phyloP scores from a whole-genome alignment of 805 yeast species.

The Hanseniaspora taiwanica region DNA sequence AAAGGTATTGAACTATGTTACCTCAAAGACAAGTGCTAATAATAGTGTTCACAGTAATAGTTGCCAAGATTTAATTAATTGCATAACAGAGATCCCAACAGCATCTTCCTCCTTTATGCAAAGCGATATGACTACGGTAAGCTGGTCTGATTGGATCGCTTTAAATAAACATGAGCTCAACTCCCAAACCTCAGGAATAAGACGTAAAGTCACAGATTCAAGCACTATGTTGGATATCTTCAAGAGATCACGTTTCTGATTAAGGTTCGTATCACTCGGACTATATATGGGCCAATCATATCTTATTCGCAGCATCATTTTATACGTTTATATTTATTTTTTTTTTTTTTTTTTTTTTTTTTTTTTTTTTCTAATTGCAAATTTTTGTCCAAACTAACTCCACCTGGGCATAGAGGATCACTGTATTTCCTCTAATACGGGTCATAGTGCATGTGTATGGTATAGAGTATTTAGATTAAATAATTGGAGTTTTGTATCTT shows the following conservation, averaged over 20 bases:
- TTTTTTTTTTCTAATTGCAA: not conserved
- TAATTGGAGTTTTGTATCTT: no score
- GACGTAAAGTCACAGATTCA: constrained; percentile 5
- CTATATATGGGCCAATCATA: constrained; percentile 1
- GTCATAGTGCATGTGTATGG: no score
- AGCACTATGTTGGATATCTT: constrained; percentile 6
- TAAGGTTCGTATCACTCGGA: not conserved
- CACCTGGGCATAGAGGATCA: no score
- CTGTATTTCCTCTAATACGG: no score
- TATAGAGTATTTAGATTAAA: no score
- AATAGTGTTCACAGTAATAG: no score
- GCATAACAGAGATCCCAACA: not conserved
- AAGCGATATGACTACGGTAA: not conserved
- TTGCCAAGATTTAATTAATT: no score
- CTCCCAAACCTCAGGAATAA: constrained; percentile 9
- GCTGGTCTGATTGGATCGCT: constrained; percentile 20
- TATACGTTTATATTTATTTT: not conserved
- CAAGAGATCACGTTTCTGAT: no score
- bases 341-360: not conserved
- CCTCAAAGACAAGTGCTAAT: no score
- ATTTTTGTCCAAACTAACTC: not conserved
- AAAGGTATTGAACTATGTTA: constrained; percentile 37
- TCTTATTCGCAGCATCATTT: not conserved
- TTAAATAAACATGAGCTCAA: constrained; percentile 15
- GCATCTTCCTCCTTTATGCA: no score